These are phyloP conservation scores for Xylariaceae sp. DNA, from an alignment of 2,329 filamentous ascomycete genomes.

Conservation along the genomic window DNA sequence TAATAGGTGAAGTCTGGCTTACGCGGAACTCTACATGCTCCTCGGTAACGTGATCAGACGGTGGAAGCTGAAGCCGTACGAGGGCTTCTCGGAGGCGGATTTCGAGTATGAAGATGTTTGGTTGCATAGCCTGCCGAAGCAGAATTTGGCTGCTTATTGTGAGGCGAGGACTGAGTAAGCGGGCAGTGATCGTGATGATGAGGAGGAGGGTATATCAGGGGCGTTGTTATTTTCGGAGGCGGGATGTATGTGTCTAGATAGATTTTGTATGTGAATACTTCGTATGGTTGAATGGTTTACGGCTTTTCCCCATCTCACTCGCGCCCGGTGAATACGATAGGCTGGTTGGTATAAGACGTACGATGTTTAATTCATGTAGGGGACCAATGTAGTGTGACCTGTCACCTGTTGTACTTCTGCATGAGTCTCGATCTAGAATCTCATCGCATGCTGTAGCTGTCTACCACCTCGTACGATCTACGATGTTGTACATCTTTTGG, in stretches of 20 bases:
- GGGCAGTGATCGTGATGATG: not conserved
- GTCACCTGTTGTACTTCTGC: no score
- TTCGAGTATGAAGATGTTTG: not conserved
- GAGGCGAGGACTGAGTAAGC: not conserved
- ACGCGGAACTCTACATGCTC: not conserved
- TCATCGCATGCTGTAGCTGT: no score
- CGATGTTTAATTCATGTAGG: no score
- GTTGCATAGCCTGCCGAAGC: not conserved
- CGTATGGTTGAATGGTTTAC: not conserved
- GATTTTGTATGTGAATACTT: no score
- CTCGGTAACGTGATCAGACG: not conserved
- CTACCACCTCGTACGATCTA: no score
- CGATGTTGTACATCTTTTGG: no score
- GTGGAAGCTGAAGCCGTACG: not conserved
- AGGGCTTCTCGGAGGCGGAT: not conserved
- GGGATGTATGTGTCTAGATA: no score
- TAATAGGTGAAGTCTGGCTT: not conserved
- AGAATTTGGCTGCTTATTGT: not conserved
- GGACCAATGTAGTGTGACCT: no score
- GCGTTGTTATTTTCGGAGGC: not conserved
- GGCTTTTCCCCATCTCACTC: not conserved
- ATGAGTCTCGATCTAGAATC: no score
- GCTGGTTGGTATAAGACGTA: no score
- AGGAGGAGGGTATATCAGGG: not conserved
- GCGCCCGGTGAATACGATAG: no score